A percentile compares a stretch with the other conserved stretches of the same genome.
These are phyloP conservation scores for Hansenula sp. DNA, from an alignment of 1,139 yeast species.

Conservation along the genomic window DNA sequence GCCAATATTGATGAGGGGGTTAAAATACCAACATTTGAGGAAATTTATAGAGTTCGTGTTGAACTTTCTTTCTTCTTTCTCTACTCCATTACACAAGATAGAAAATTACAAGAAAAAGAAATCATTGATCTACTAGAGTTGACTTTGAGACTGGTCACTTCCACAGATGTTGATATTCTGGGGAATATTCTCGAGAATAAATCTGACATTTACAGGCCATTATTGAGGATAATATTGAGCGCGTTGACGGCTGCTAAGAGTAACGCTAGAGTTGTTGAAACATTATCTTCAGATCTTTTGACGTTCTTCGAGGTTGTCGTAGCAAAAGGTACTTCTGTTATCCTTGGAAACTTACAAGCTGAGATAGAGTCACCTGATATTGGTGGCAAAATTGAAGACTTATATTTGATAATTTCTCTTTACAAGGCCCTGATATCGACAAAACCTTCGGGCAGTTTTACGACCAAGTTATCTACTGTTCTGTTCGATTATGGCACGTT, in stretches of 20 bases:
- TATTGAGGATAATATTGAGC: conserved; percentile 54
- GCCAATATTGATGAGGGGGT: conserved; percentile 52
- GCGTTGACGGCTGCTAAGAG: conserved; percentile 41
- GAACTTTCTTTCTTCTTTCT: conserved; percentile 68
- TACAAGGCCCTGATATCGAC: conserved; percentile 54
- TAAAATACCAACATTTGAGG: conserved; percentile 43
- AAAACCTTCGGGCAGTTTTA: conserved; percentile 46
- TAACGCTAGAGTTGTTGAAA: conserved; percentile 39
- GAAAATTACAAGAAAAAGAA: conserved; percentile 23
- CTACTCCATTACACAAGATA: conserved; percentile 37
- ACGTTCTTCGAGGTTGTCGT: conserved; percentile 58
- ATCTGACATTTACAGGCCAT: conserved; percentile 49
- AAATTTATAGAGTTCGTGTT: conserved; percentile 56
- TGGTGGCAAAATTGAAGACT: conserved; percentile 55
- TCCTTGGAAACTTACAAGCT: conserved; percentile 55
- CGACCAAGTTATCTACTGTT: conserved; percentile 47
- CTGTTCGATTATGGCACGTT: conserved; percentile 60
- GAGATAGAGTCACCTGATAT: conserved; percentile 37
- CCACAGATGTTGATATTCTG: conserved; percentile 44
- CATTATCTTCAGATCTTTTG: conserved; percentile 47
- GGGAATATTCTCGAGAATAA: conserved; percentile 35
- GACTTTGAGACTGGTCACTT: conserved; percentile 39
- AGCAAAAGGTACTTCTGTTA: conserved; percentile 51
- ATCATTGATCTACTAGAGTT: conserved; percentile 21
- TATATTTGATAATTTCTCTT: conserved; percentile 58